Percentiles rank a stretch among this genome's conserved stretches.
These are phyloP conservation scores for Vigna nakashimae DNA, from an alignment of 306 rosid species.

Conservation along the genomic window DNA sequence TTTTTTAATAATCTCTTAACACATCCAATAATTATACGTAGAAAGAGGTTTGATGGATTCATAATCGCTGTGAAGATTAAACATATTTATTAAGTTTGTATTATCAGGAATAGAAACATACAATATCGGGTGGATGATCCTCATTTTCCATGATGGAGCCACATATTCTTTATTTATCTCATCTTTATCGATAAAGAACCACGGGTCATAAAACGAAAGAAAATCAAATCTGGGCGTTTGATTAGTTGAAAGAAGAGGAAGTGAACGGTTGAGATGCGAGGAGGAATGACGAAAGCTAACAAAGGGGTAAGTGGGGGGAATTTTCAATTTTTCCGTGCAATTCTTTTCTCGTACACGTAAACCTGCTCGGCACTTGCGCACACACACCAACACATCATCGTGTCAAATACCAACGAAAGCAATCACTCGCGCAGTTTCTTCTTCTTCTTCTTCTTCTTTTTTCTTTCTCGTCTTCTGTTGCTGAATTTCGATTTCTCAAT, in stretches of 20 bases:
- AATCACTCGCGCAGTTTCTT: constrained; percentile 30
- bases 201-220: neutral
- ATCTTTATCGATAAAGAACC: neutral
- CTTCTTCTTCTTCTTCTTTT: constrained; percentile 27
- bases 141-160: too few relatives aligned
- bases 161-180: neutral
- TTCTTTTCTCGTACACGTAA: constrained; percentile 50
- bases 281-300: constrained; percentile 6
- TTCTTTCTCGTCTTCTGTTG: constrained; percentile 5
- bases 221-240: neutral
- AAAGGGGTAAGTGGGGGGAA: constrained; percentile 29
- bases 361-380: constrained; percentile 26
- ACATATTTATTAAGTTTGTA: too few relatives aligned
- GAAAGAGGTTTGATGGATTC: too few relatives aligned
- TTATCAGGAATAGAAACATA: too few relatives aligned
- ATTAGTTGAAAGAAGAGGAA: neutral
- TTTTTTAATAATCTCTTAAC: too few relatives aligned
- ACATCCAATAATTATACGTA: too few relatives aligned
- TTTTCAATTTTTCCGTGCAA: constrained; percentile 46
- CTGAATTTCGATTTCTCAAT: constrained; percentile 37
- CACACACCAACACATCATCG: constrained; percentile 24
- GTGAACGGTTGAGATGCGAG: constrained; percentile 27
- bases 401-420: constrained; percentile 27
- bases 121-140: too few relatives aligned
- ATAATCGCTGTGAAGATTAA: too few relatives aligned